Base-by-base conservation (phyloP, 2,329 filamentous ascomycete genomes). In the Botrytis sinoallii region DNA sequence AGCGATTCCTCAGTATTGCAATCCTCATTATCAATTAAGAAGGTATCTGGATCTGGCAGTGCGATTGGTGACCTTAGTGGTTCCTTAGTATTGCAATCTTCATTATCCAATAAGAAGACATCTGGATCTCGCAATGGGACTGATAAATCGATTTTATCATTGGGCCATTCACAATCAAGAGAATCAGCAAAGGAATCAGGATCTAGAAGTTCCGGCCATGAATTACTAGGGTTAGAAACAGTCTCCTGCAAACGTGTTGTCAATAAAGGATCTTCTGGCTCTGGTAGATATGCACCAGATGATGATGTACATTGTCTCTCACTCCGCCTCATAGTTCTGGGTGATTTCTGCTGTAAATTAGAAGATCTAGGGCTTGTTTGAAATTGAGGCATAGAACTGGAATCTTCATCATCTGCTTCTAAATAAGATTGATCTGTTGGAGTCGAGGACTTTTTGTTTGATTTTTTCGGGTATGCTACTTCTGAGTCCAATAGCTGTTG, bases 41-140 rank as follows among this genome's bases (percentile, higher is more conserved):
- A 55, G 12, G 2, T 8, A 18, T 16, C 59, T 16, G 35, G 35
- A 40, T 40, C 35, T 29, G 44, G 44, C 9, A 38, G 32, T 20
- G 35, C 2, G 14, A 20, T 16, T n/a, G 44, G 1, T 16, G 25
- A 7, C 4, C 22, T 52, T n/a, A 14, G 4, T 14, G 0, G 1
- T 52, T 52, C 10, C 5, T 6, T 1, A 52, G 10, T 3, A n/a
- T n/a, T 3, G 12, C 48, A 52, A 14, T n/a, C 12, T 52, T n/a
- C 48, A 14, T n/a, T 12, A 14, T 6, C 25, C 48, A 52, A 52
- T 16, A 1, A 52, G n/a, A 55, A 55, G n/a, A 9, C 2, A n/a
- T 40, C 60, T 38, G 38, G 38, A 18, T 40, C 35, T 55, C 4
- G 52, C 4, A 57, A 14, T 18, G n/a, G 52, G n/a, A 18, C 14